Percentiles rank a stretch among this genome's conserved stretches.
These are phyloP conservation scores for Fusarium euwallaceae DNA, from an alignment of 2,329 filamentous ascomycete genomes.

Conservation along the genomic window DNA sequence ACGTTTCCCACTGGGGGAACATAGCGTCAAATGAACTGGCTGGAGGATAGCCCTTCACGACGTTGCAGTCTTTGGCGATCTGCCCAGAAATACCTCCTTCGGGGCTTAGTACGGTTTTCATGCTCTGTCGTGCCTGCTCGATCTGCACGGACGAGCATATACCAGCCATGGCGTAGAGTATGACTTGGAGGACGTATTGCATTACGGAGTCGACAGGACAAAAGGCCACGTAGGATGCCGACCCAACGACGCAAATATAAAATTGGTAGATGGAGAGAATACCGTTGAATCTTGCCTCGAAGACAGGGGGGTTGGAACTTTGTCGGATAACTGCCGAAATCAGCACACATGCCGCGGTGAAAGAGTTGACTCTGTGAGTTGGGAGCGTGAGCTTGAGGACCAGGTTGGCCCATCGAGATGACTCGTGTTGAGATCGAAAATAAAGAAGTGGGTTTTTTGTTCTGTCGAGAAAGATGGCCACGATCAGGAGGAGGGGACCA, in stretches of 20 bases:
- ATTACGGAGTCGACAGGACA: not conserved
- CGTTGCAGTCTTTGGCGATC: not conserved
- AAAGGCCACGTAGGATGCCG: not conserved
- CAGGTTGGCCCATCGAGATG: not conserved
- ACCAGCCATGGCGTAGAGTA: not conserved
- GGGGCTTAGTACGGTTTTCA: no score
- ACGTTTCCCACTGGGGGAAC: no score
- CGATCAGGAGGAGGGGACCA: not conserved
- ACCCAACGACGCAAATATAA: not conserved
- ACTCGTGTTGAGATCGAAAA: not conserved
- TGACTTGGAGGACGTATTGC: not conserved
- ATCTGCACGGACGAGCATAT: not conserved
- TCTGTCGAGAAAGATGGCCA: not conserved
- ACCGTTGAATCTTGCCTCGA: not conserved
- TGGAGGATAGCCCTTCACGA: not conserved
- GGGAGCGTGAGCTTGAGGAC: not conserved
- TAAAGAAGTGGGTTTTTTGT: not conserved
- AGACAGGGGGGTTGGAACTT: not conserved
- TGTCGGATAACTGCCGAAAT: not conserved
- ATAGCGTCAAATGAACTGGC: not conserved
- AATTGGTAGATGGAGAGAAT: not conserved
- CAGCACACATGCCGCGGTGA: not conserved
- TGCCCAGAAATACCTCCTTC: not conserved
- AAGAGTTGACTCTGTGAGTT: not conserved
- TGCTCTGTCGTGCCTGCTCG: no score